Evolutionary conservation across 2,329 filamentous ascomycete species (phyloP), one percentile per base, ranked within the genome.

Genomic region (Cladosporium oxysporum): DNA sequence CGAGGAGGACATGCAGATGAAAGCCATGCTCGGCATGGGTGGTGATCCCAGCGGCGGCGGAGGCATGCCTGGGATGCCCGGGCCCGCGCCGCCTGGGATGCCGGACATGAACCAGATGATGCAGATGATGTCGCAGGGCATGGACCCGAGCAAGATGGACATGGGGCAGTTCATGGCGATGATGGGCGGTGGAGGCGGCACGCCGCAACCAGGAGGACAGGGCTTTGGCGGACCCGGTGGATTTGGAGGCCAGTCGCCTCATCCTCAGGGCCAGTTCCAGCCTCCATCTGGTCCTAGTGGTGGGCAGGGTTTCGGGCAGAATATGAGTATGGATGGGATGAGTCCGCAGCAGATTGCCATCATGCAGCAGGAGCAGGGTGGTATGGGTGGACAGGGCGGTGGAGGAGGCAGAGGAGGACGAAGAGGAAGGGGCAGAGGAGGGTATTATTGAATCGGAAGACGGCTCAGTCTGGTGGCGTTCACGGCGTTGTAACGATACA

Each of bases 1-100:
- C 82, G 91, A 83, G 62, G 83, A 88, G 68, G 81, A 86, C 74
- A 83, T 84, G 63, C 82, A 87, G 67, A 86, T 89, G 82, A 85
- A 88, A 71, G 82, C 81, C 50, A 87, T 89, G 79, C 80, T 89
- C 65, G 66, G 74, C 52, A 87, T 89, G 79, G 80, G 89, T 66
- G 66, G 74, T 66, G 57, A 73, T n/a, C 52, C 52, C 4, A 29
- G 16, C 18, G 50, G 50, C 66, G 75, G 65, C 67, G 78, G 75
- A 71, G 72, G 67, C n/a, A 77, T 79, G 77, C 74, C 76, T n/a
- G 70, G 67, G 0, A 72, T 71, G 69, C 64, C 65, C 10, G 81
- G 81, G 1, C 82, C 78, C 73, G 75, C 76, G 8, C 62, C 75
- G 8, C 60, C 60, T 8, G 60, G 60, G 12, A 78, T 85, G 78